These are phyloP conservation scores for Eucalyptus cloeziana DNA, from an alignment of 345 rosid species.

Conservation along the genomic window DNA sequence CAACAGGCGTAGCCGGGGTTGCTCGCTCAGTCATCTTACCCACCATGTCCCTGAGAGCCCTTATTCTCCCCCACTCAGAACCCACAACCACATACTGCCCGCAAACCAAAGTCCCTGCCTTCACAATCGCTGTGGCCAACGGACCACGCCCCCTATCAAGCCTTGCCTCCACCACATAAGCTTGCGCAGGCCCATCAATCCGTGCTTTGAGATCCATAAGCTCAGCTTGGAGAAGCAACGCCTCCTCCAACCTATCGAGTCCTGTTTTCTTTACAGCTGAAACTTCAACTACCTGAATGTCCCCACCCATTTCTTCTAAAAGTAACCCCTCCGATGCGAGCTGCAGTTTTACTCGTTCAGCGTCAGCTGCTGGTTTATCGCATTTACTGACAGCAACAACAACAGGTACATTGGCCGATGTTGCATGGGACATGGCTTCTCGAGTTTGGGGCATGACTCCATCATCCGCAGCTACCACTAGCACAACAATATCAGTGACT, in stretches of 20 bases:
- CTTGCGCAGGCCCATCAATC: slow-evolving; percentile 88
- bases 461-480: slow-evolving; percentile 97
- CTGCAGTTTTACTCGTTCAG: slow-evolving; percentile 78
- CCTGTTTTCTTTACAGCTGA: slow-evolving; percentile 73
- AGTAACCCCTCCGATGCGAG: slow-evolving; percentile 78
- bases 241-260: slow-evolving; percentile 71
- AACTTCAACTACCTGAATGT: slow-evolving; percentile 82
- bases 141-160: slow-evolving; percentile 96
- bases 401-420: slow-evolving; percentile 79
- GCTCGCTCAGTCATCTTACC: slow-evolving; percentile 67
- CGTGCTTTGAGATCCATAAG: slow-evolving; percentile 84
- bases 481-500: slow-evolving; percentile 86
- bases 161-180: slow-evolving; percentile 94
- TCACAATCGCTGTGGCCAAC: slow-evolving; percentile 77
- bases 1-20: slow-evolving; percentile 81
- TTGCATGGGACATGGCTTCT: slow-evolving; percentile 88
- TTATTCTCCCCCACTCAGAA: slow-evolving; percentile 83
- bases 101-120: slow-evolving; percentile 72
- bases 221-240: slow-evolving; percentile 88
- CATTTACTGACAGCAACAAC: slow-evolving; percentile 92
- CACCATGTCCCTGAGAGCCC: slow-evolving; percentile 63
- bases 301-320: slow-evolving; percentile 94
- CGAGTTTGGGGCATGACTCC: slow-evolving; percentile 98
- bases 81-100: slow-evolving; percentile 88
- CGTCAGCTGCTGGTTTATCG: slow-evolving; percentile 80